Evolutionary conservation across 1,139 yeast genomes (phyloP).

Genomic region (Blastobotrys petasosporus): DNA sequence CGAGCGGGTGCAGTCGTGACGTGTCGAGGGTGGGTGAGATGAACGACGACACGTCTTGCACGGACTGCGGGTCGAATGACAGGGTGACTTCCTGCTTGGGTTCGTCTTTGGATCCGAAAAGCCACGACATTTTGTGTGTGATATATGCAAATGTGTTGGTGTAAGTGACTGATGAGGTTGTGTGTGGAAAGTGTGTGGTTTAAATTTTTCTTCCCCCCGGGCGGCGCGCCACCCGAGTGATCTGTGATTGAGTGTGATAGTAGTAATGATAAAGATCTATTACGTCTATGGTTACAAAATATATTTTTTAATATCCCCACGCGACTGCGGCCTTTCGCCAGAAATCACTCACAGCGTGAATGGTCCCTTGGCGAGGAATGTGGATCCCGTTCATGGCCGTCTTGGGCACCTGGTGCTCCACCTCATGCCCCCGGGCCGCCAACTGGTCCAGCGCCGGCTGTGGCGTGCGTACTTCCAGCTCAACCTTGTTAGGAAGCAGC

Average conservation of each 20-base stretch:
- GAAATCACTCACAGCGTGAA: conserved; percentile 51
- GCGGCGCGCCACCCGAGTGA: neutral
- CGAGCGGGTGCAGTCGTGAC: conserved; percentile 81
- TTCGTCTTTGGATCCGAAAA: conserved; percentile 48
- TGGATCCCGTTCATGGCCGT: conserved; percentile 48
- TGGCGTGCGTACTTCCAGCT: conserved; percentile 52
- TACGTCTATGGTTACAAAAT: neutral
- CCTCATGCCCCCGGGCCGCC: conserved; percentile 39
- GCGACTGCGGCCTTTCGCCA: conserved; percentile 52
- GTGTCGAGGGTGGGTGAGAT: conserved; percentile 64
- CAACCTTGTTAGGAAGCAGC: conserved; percentile 63
- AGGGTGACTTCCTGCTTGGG: conserved; percentile 27
- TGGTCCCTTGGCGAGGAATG: conserved; percentile 34
- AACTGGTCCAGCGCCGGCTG: conserved; percentile 31
- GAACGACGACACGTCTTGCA: conserved; percentile 58
- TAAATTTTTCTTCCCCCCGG: neutral
- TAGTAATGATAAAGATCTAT: neutral
- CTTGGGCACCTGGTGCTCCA: conserved; percentile 34
- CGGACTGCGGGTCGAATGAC: conserved; percentile 60
- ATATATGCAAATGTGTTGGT: neutral
- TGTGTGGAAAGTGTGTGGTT: neutral
- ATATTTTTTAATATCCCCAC: conserved; percentile 32
- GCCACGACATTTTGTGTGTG: conserved; percentile 52
- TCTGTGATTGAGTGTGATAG: neutral
- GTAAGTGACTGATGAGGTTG: neutral